phyloP scores from a whole-genome alignment of 768 basidiomycete genomes.

The Clitopilus hobsonii region DNA sequence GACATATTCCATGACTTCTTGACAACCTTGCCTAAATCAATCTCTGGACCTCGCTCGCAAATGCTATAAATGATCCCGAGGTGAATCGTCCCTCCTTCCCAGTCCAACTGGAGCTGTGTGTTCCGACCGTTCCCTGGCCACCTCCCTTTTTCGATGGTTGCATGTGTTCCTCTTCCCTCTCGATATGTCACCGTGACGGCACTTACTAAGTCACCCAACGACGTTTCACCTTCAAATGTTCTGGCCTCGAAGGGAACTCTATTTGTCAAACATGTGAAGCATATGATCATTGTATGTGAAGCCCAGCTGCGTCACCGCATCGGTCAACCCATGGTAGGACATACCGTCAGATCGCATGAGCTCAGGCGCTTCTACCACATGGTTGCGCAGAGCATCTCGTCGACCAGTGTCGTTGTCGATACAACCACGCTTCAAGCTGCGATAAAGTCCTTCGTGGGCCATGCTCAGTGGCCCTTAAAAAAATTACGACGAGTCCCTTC shows the following conservation, averaged over 20 bases:
- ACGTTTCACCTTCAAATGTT: neutral
- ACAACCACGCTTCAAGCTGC: neutral
- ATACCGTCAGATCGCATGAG: neutral
- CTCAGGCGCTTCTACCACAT: neutral
- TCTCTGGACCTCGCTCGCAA: conserved; percentile 23
- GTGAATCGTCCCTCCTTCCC: neutral
- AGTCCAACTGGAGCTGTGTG: neutral
- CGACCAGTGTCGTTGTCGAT: neutral
- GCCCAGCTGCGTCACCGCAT: neutral
- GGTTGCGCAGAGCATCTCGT: neutral
- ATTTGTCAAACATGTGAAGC: neutral
- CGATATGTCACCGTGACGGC: neutral
- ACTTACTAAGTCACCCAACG: neutral
- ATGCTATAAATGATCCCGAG: conserved; percentile 39
- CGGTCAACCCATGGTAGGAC: neutral
- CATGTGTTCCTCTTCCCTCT: neutral
- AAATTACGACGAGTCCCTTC: conserved; percentile 4
- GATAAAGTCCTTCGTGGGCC: neutral
- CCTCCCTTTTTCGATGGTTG: neutral
- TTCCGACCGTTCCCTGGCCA: neutral
- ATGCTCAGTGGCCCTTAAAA: neutral
- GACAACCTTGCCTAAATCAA: conserved; percentile 23
- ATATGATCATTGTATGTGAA: neutral
- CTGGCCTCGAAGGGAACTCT: neutral
- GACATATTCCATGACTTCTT: conserved; percentile 45